phyloP scores from a whole-genome alignment of 2,329 filamentous ascomycete species.

The Claviceps sp. region DNA sequence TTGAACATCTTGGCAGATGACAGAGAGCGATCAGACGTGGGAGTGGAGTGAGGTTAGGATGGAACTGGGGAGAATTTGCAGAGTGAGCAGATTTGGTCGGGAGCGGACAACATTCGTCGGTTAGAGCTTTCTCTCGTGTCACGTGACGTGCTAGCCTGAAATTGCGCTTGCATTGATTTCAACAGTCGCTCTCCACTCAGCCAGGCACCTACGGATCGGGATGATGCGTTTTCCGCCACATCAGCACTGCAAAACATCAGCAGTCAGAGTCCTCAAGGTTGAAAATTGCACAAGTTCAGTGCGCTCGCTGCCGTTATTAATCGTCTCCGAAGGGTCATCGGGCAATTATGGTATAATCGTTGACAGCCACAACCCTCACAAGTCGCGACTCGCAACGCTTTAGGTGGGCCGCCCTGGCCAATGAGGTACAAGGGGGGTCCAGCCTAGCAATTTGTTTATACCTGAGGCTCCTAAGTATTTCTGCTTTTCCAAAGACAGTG shows the following conservation, averaged over 20 bases:
- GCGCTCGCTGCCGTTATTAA: no score
- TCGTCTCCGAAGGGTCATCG: no score
- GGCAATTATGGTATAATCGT: neutral
- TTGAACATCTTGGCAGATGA: constrained; percentile 70
- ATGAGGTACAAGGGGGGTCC: neutral
- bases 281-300: neutral
- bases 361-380: neutral
- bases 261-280: no score
- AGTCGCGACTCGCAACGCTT: neutral
- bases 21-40: constrained; percentile 48
- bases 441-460: neutral
- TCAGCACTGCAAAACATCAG: neutral
- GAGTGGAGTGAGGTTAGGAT: constrained; percentile 44
- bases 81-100: constrained; percentile 36
- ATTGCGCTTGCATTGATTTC: constrained; percentile 2
- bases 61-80: constrained; percentile 35
- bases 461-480: no score
- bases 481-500: no score
- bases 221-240: neutral
- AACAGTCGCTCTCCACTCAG: neutral
- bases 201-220: neutral
- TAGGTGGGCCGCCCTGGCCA: neutral
- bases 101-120: constrained; percentile 27
- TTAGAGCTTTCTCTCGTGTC: constrained; percentile 28
- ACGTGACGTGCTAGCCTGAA: constrained; percentile 24